Evolutionary conservation across 768 basidiomycete species (phyloP).

Genomic region (Astraeus odoratus): DNA sequence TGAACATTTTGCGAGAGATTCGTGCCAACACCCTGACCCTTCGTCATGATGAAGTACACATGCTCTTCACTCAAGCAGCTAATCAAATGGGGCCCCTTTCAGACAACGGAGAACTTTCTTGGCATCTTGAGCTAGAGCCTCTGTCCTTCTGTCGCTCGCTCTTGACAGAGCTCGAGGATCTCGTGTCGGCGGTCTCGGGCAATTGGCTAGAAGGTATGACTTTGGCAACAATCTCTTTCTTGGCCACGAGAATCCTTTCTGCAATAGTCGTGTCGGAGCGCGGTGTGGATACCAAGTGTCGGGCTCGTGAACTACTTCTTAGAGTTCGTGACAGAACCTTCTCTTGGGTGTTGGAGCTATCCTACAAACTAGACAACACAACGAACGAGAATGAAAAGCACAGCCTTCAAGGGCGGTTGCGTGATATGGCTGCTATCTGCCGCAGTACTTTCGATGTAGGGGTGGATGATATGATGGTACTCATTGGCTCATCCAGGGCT

Average conservation of each 20-base stretch:
- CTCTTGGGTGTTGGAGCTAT: constrained; percentile 32
- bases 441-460: constrained; percentile 28
- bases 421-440: constrained; percentile 34
- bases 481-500: constrained; percentile 20
- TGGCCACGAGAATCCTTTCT: constrained; percentile 32
- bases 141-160: constrained; percentile 31
- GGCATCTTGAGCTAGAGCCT: constrained; percentile 34
- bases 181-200: constrained; percentile 29
- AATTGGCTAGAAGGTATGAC: constrained; percentile 36
- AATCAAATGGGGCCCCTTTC: constrained; percentile 35
- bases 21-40: constrained; percentile 40
- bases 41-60: constrained; percentile 32
- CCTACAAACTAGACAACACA: constrained; percentile 12
- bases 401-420: constrained; percentile 19
- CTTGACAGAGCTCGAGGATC: constrained; percentile 28
- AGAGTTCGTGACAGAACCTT: constrained; percentile 26
- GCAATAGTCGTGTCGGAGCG: constrained; percentile 6
- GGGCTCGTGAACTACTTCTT: constrained; percentile 23
- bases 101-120: constrained; percentile 16
- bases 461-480: neutral
- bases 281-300: constrained; percentile 10
- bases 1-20: too few species aligned
- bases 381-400: constrained; percentile 4
- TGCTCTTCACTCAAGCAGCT: constrained; percentile 37
- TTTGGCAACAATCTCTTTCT: constrained; percentile 27